Conservation (phyloP, 306 rosid genomes). For the barrel medic (Medicago truncatula) region MtrunA17r5.0-ANR NC_053049.1:33724501-33725000, state of each 20-base stretch:
- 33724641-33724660: constrained; percentile 20
- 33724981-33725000: constrained; percentile 79
- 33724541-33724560: constrained; percentile 71
- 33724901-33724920: constrained; percentile 8
- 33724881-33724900: neutral
- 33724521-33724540: constrained; percentile 65
- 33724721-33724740: constrained; percentile 28
- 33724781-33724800: constrained; percentile 36
- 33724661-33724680: neutral
- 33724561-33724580: constrained; percentile 45
- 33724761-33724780: constrained; percentile 10
- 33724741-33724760: neutral
- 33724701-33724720: neutral
- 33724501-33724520: constrained; percentile 74
- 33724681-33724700: neutral
- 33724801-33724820: constrained; percentile 2
- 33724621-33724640: constrained; percentile 12
- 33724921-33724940: constrained; percentile 2
- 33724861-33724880: constrained; percentile 9
- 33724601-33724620: constrained; percentile 16
- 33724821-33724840: constrained; percentile 14
- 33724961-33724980: constrained; percentile 79
- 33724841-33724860: constrained; percentile 13
- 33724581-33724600: constrained; percentile 29
- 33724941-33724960: constrained; percentile 35